These are phyloP conservation scores for Musa schizocarpa DNA, from an alignment of 176 grass and related monocot genomes.

Conservation along the genomic window DNA sequence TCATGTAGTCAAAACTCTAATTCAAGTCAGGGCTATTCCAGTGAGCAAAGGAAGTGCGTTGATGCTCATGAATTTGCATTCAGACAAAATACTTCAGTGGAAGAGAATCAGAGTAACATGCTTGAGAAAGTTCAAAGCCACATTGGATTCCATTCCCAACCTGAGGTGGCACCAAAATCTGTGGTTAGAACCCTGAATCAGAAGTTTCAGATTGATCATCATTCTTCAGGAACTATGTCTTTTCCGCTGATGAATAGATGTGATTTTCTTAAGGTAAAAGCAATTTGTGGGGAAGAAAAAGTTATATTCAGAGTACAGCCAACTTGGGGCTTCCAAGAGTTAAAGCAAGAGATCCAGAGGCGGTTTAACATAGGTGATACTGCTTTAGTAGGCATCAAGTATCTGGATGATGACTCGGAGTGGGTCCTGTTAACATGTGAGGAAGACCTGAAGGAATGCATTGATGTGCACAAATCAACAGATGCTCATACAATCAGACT, in stretches of 20 bases:
- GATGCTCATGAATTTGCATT: conserved; percentile 28
- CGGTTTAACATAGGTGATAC: conserved; percentile 39
- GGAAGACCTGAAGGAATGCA: conserved; percentile 76
- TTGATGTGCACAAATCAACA: conserved; percentile 70
- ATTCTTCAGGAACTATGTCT: conserved; percentile 20
- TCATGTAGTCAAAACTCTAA: conserved; percentile 64
- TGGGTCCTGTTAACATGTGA: conserved; percentile 95
- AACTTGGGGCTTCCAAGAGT: conserved; percentile 53
- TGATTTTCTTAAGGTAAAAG: conserved; percentile 81
- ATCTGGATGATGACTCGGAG: conserved; percentile 95
- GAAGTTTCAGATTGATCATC: conserved; percentile 37
- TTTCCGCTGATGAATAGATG: conserved; percentile 13
- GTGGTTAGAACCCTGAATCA: conserved; percentile 32
- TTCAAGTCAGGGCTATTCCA: conserved; percentile 59
- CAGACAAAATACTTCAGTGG: conserved; percentile 44
- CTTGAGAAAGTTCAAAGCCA: conserved; percentile 22
- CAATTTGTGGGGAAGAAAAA: conserved; percentile 76
- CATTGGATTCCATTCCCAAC: conserved; percentile 18
- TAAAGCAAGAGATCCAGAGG: conserved; percentile 71
- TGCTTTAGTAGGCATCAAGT: conserved; percentile 51
- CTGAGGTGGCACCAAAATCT: conserved; percentile 31
- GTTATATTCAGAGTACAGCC: conserved; percentile 79
- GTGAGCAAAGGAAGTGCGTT: conserved; percentile 30
- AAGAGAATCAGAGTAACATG: conserved; percentile 47
- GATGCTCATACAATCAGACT: conserved; percentile 65